Conservation (phyloP, 1,284 basidiomycete species). For the Golubevia sp. region DNA sequence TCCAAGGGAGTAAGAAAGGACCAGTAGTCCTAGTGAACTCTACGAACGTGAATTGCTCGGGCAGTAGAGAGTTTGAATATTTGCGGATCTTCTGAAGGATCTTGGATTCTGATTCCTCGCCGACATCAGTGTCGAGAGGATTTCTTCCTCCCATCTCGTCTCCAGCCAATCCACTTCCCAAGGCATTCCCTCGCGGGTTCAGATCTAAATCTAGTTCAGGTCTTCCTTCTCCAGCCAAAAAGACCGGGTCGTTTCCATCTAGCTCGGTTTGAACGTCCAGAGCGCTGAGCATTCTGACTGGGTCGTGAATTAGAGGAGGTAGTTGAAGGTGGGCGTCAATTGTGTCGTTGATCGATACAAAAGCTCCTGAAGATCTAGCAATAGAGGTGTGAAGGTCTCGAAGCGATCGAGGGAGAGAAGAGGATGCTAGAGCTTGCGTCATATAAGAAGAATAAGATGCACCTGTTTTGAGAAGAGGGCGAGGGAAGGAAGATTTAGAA, state of each 20-base stretch:
- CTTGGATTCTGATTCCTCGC: neutral
- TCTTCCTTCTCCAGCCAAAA: conserved; percentile 30
- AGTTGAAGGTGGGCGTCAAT: conserved; percentile 52
- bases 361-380: conserved; percentile 34
- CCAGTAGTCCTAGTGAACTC: conserved; percentile 53
- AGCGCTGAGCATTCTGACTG: conserved; percentile 18
- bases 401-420: conserved; percentile 41
- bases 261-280: conserved; percentile 48
- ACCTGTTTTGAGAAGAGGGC: neutral
- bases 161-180: neutral
- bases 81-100: neutral
- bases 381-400: conserved; percentile 37
- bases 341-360: conserved; percentile 44
- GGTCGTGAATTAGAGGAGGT: conserved; percentile 45
- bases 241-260: conserved; percentile 43
- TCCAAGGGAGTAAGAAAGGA: conserved; percentile 54
- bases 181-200: too few species aligned
- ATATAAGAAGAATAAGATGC: conserved; percentile 28
- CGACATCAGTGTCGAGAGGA: neutral
- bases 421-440: conserved; percentile 29
- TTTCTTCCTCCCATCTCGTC: conserved; percentile 5
- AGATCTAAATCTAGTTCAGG: conserved; percentile 11
- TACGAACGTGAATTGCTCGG: conserved; percentile 15
- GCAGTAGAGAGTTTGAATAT: neutral
- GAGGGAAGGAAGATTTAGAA: too few species aligned